Base-by-base conservation (phyloP, 23 red algal genomes). In the Gracilaria vermiculophylla region DNA sequence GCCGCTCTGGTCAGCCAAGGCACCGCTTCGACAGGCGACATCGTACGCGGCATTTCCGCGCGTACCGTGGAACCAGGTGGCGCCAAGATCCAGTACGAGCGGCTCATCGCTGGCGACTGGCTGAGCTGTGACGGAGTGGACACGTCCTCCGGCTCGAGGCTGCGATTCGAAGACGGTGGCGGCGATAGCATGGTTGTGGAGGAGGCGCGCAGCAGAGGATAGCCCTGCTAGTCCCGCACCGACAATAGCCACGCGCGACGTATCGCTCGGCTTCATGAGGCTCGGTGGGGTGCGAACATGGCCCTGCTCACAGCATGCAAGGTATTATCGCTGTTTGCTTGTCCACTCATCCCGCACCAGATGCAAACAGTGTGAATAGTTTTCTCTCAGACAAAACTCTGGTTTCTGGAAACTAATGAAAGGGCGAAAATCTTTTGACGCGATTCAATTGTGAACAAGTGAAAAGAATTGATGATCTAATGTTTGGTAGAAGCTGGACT, bases 1-100 rank as follows among this genome's bases (percentile, higher is more conserved):
- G 9, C 6, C 3, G 20, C 4, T 8, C 4, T 16, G 20, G 2
- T 45, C 39, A 0, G 1, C 1, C n/a, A 42, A 0, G 6, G 24
- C 36, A 21, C 45, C 76, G 31, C 25, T 60, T 24, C 15, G 17
- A 1, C 72, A 19, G 32, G 44, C 81, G 37, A 56, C 23, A 32
- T 86, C 81, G 47, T 70, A 74, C 8, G 81, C 81, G 56, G 64
- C 62, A 51, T 86, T 86, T 12, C 81, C 81, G 25, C 48, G 53
- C 21, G 56, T 86, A 42, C 81, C 81, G 44, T 86, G 81, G 23
- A 48, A 86, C 81, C 81, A 86, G 48, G 81, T 86, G 58, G 81
- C 81, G 24, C 81, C 81, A 24, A 86, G 28, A 17, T 86, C 81
- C 0, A 86, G 3, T 4, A 60, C 76, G 20, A 54, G 25, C 15